Evolutionary conservation across 2,329 filamentous ascomycete species (phyloP).

Genomic region (Boeremia exigua): DNA sequence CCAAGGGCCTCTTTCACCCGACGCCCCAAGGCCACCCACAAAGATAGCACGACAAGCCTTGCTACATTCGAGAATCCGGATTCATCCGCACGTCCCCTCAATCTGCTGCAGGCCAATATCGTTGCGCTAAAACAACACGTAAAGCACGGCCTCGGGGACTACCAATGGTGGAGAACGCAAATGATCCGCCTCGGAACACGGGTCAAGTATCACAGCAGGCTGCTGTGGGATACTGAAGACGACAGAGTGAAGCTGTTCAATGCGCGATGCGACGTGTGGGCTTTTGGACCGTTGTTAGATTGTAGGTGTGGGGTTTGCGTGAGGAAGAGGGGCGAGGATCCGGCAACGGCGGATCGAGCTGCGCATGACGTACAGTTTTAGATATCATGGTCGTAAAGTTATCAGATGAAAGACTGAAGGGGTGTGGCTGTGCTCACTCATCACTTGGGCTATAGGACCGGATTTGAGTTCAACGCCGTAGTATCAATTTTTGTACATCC

Average conservation of each 20-base stretch:
- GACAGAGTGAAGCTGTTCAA: not conserved
- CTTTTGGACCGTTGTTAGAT: not conserved
- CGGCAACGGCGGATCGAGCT: too few species aligned
- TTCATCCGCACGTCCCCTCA: not conserved
- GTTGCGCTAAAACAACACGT: not conserved
- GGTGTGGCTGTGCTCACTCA: too few species aligned
- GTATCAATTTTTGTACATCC: too few species aligned
- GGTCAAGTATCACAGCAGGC: not conserved
- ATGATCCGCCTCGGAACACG: not conserved
- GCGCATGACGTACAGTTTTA: not conserved
- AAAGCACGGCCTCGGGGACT: not conserved
- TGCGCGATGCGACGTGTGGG: not conserved
- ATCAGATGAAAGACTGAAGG: too few species aligned
- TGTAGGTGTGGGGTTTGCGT: not conserved
- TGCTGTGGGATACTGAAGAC: not conserved
- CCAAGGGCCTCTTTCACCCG: not conserved
- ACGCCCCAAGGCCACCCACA: not conserved
- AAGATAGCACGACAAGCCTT: not conserved
- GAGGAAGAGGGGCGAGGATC: not conserved
- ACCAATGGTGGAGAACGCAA: not conserved
- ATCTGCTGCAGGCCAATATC: not conserved
- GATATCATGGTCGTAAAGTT: not conserved
- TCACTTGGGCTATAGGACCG: too few species aligned
- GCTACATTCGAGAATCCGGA: not conserved
- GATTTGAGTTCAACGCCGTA: too few species aligned